Evolutionary conservation across 1,284 basidiomycete genomes (phyloP), one percentile per base, ranked within the genome.

Genomic region (Leccinum pallidistipes): DNA sequence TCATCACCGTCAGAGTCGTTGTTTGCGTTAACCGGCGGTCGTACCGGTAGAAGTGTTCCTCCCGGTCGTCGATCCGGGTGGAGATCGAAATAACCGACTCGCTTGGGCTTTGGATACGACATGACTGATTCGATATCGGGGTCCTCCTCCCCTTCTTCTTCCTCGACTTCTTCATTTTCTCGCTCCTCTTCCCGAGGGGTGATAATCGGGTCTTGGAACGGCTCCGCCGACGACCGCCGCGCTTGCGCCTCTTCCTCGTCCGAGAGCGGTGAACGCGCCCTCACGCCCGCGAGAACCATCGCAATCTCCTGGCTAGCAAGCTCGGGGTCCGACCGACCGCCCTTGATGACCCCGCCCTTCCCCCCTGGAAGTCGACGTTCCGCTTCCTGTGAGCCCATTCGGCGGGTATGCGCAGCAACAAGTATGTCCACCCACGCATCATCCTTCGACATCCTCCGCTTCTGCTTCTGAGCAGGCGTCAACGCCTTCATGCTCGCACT

Each of bases 361-460:
- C 27, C 59, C 9, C 65, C 75, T 6, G 66, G 45, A 1, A 24
- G 69, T 62, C 76, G 79, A 55, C 81, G 72, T 60, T 79, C 78
- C 11, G 73, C 80, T 58, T 89, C 86, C 72, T 91, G 88, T 7
- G 81, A 80, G 2, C 75, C 81, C 76, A 92, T 80, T 52, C 87
- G 74, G 49, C 87, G 76, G 21, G 75, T 77, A 62, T 84, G 85
- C 53, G 80, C 85, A 50, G 87, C 88, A 10, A 95, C 90, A 5
- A 94, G 78, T 51, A 95, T 94, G 76, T 95, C 93, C 64, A 91
- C 88, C 88, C 90, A 91, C 2, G 87, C 87, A 69, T 91, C 89
- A 61, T 86, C 82, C 65, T 83, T 85, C n/a, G 82, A 83, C 68
- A 82, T 78, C 60, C 85, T 74, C 58, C 83, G 79, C 61, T 81